Percentiles rank a stretch among this genome's conserved stretches.
These are phyloP conservation scores for Ilyonectria mors-panacis DNA, from an alignment of 2,329 filamentous ascomycete species.

Conservation along the genomic window DNA sequence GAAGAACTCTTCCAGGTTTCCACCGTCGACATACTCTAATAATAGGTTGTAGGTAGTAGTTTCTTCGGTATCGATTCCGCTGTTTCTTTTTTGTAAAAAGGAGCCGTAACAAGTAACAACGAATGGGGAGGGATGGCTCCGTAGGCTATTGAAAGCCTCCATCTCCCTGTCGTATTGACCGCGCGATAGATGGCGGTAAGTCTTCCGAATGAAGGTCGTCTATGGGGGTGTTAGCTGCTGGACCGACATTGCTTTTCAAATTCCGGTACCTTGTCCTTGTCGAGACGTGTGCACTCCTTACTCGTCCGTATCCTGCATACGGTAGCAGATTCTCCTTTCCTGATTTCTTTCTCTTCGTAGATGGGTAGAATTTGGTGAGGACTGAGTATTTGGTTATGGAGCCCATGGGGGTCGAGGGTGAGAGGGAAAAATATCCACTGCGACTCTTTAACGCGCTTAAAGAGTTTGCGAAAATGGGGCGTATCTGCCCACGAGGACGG, in stretches of 20 bases:
- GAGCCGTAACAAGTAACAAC: slow-evolving; percentile 27
- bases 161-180: slow-evolving; percentile 26
- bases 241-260: neutral
- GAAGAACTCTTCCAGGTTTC: slow-evolving; percentile 18
- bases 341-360: neutral
- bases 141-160: slow-evolving; percentile 9
- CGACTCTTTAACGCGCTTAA: neutral
- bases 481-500: neutral
- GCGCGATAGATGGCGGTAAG: neutral
- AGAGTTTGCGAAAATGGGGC: neutral
- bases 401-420: neutral
- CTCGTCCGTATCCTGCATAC: slow-evolving; percentile 8
- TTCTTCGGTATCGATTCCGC: neutral
- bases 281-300: neutral
- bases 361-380: slow-evolving; percentile 16
- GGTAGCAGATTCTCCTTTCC: neutral
- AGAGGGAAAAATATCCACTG: slow-evolving; percentile 28
- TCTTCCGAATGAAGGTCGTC: slow-evolving; percentile 16
- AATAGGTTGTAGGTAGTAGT: slow-evolving; percentile 27
- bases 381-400: neutral
- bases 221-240: neutral
- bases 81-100: slow-evolving; percentile 2
- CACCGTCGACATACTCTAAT: slow-evolving; percentile 19
- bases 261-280: neutral
- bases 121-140: neutral